A percentile compares a stretch with the other conserved stretches of the same genome.
Evolutionary conservation across 768 basidiomycete species (phyloP).

Genomic region (Podaxis carcinomalis): DNA sequence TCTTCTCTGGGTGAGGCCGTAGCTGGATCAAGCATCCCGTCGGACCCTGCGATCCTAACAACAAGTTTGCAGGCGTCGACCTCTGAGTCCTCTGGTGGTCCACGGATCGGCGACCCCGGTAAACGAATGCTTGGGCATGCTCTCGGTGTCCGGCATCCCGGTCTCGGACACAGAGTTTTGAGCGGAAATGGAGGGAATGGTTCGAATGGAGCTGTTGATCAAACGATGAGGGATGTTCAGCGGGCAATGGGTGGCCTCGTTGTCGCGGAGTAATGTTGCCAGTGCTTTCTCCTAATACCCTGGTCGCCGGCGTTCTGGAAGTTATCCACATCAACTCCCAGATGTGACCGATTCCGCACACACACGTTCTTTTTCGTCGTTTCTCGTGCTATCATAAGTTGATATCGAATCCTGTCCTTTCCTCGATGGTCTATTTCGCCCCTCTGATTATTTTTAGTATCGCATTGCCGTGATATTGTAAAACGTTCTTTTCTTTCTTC

Average conservation of each 20-base stretch:
- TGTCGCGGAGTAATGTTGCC: slow-evolving; percentile 58
- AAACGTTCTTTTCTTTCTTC: background rate
- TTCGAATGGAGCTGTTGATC: slow-evolving; percentile 44
- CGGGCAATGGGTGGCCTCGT: slow-evolving; percentile 72
- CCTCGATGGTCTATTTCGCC: slow-evolving; percentile 6
- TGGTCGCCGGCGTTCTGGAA: background rate
- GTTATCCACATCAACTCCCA: background rate
- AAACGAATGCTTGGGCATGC: slow-evolving; percentile 88
- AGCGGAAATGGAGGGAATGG: slow-evolving; percentile 32
- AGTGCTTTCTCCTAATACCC: background rate
- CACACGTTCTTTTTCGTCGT: slow-evolving; percentile 11
- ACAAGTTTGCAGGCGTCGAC: slow-evolving; percentile 42
- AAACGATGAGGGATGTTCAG: slow-evolving; percentile 63
- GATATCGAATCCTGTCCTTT: slow-evolving; percentile 13
- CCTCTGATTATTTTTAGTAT: background rate
- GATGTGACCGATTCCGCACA: background rate
- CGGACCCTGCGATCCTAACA: slow-evolving; percentile 68
- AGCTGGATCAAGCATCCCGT: slow-evolving; percentile 34
- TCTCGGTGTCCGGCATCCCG: slow-evolving; percentile 78
- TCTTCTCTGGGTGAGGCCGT: slow-evolving; percentile 62
- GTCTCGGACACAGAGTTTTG: slow-evolving; percentile 58
- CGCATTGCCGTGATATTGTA: background rate
- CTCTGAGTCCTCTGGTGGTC: slow-evolving; percentile 41
- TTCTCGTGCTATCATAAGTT: slow-evolving; percentile 9
- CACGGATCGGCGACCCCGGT: slow-evolving; percentile 83